Percentiles rank a stretch among this genome's conserved stretches.
Evolutionary conservation across 257 asterid species (phyloP).

Genomic region (Parsonsia alboflavescens): DNA sequence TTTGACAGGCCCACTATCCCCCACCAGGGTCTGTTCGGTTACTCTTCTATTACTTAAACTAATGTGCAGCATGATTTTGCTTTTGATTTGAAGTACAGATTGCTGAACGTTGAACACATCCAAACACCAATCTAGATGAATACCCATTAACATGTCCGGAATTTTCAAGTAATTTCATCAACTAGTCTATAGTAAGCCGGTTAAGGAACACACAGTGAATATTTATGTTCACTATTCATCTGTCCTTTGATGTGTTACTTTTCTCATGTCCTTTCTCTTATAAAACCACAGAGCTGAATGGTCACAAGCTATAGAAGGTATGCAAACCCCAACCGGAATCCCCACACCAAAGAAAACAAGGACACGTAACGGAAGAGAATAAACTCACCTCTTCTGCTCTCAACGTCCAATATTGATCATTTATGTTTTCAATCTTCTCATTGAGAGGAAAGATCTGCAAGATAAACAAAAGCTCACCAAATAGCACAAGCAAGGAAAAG

Average conservation of each 20-base stretch:
- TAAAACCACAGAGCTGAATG: background rate
- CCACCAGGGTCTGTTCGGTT: too few relatives aligned
- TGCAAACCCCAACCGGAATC: too few relatives aligned
- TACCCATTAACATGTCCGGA: background rate
- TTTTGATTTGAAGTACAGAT: background rate
- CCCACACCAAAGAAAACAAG: too few relatives aligned
- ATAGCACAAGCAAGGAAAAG: background rate
- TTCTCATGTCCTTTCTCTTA: background rate
- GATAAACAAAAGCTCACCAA: slow-evolving; percentile 9
- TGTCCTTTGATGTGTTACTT: background rate
- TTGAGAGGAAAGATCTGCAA: slow-evolving; percentile 73
- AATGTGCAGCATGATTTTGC: background rate
- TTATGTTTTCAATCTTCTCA: slow-evolving; percentile 89
- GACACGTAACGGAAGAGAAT: slow-evolving; percentile 4
- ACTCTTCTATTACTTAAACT: background rate
- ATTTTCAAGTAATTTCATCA: background rate
- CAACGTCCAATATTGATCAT: slow-evolving; percentile 92
- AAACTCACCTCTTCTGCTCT: slow-evolving; percentile 86
- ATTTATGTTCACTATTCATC: background rate
- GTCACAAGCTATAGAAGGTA: background rate
- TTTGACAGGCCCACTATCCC: background rate
- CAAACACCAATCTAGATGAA: background rate
- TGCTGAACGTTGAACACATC: background rate
- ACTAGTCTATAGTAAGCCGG: too few relatives aligned
- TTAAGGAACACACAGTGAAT: too few relatives aligned